Evolutionary conservation across 192 early-diverging fungal genomes (phyloP), one percentile per base, ranked within the genome.

Genomic region (Dimargaris xerosporica): DNA sequence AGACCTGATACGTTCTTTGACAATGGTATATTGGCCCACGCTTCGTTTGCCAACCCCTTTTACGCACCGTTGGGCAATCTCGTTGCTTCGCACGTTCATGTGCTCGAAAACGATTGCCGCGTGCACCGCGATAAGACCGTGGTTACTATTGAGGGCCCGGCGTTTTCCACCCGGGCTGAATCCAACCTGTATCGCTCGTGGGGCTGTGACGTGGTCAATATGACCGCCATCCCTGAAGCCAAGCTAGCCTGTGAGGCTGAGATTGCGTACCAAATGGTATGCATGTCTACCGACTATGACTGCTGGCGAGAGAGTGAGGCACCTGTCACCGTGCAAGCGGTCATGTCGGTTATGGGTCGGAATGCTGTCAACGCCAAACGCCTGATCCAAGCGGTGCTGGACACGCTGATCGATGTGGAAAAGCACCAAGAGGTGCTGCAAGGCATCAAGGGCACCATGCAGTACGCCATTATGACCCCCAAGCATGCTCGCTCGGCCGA

Each of bases 231-330:
- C 54, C 94, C 96, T 30, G 96, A 99, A 70, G 77, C 94, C 51
- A 99, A 99, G 74, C 79, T 99, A 43, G 96, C 96, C 17, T 78
- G 90, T 55, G 96, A 99, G 75, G 93, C 93, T 45, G 96, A 99
- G 77, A 92, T 99, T 69, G 91, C 88, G 16, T 99, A 99, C 69
- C 90, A 94, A 65, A 90, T 96, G 82, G 80, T 99, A 39, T 99
- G 96, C 79, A 99, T 99, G 96, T 85, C 89, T 39, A 99, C 96
- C 39, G 96, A 99, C 79, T 99, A 98, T 69, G 96, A 99, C 70
- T 85, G 84, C 71, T 91, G 89, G 89, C 81, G 80, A 66, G 77
- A 81, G 61, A 73, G 79, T 10, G 86, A 85, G 55, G 92, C 89
- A 63, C 75, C 82, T 12, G 96, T 99, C 46, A 86, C 84, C 11